Percentiles rank a stretch among this genome's conserved stretches.
Conservation (phyloP, 192 early-diverging fungal genomes). For the Coemansia sp. region DNA sequence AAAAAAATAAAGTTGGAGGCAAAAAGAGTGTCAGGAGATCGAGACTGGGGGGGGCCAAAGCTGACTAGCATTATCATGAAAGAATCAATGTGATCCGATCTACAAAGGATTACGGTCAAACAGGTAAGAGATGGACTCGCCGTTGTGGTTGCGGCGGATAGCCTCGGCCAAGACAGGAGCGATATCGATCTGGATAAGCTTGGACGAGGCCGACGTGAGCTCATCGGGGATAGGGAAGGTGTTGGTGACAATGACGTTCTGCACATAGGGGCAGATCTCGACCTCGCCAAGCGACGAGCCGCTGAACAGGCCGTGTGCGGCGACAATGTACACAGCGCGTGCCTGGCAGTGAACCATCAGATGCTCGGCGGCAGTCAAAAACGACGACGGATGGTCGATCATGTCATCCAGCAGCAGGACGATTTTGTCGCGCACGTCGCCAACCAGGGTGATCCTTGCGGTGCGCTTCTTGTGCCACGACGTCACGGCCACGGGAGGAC, state of each 20-base stretch:
- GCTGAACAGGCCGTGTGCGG: constrained; percentile 92
- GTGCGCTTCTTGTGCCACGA: constrained; percentile 57
- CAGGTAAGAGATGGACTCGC: constrained; percentile 89
- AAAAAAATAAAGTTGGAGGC: neutral
- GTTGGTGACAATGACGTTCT: constrained; percentile 87
- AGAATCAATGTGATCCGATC: neutral
- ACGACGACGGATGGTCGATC: constrained; percentile 88
- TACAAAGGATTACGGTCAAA: constrained; percentile 60
- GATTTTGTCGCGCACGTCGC: constrained; percentile 81
- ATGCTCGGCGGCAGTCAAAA: constrained; percentile 87
- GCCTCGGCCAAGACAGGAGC: constrained; percentile 91
- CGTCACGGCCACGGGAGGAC: constrained; percentile 50
- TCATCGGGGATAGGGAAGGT: constrained; percentile 78
- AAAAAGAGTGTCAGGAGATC: no score
- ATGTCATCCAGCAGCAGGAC: constrained; percentile 96
- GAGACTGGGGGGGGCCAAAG: neutral
- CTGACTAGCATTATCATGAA: neutral
- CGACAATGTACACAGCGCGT: constrained; percentile 83
- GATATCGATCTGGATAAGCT: constrained; percentile 85
- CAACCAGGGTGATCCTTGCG: constrained; percentile 82
- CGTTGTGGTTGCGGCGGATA: constrained; percentile 90
- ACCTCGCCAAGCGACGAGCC: constrained; percentile 83
- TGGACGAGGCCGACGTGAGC: constrained; percentile 66
- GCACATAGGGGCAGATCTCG: constrained; percentile 72
- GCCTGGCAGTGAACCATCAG: constrained; percentile 80